Base-by-base conservation (phyloP, 2,329 filamentous ascomycete species). In the Fusarium metavorans region DNA sequence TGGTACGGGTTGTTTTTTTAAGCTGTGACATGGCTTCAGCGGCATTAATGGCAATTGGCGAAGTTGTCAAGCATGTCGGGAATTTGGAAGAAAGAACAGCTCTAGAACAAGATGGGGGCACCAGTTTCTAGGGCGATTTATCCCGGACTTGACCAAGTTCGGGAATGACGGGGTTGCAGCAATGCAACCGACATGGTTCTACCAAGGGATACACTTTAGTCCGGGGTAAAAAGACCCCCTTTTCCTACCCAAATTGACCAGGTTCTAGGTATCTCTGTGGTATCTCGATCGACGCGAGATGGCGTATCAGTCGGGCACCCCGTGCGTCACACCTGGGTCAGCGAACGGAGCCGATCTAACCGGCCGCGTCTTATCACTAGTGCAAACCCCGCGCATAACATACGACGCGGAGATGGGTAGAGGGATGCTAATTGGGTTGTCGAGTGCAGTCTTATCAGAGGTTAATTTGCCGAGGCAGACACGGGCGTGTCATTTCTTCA, bases 331-430 rank as follows among this genome's bases (percentile, higher is more conserved):
- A 60, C 58, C 18, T 23, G 41, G 58, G 58, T 60, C 58, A 60
- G 58, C 58, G 20, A 52, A 41, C 58, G 58, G 37, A 60, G 58
- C 58, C 58, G 58, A 60, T 60, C 58, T 60, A 60, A 34, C 58
- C 58, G 58, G 58, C 25, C 37, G 37, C 30, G 32, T 32, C 58
- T 60, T 45, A 45, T 60, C 58, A 23, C 58, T 60, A 60, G 58
- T 45, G 58, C 39, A 13, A 45, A 45, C 54, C 54, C 58, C 58
- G 39, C 58, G 56, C 58, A 27, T 16, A 60, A 45, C 25, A 60
- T 39, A 45, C 58, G 58, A 60, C 58, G 37, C 35, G 57, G 37
- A 60, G 35, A 60, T 20, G 57, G 5, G 18, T 25, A 43, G 39
- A 4, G 37, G 41, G 27, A 13, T 10, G 58, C 39, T 34, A 43